phyloP scores from a whole-genome alignment of 192 early-diverging fungal genomes.

The Coemansia sp. region DNA sequence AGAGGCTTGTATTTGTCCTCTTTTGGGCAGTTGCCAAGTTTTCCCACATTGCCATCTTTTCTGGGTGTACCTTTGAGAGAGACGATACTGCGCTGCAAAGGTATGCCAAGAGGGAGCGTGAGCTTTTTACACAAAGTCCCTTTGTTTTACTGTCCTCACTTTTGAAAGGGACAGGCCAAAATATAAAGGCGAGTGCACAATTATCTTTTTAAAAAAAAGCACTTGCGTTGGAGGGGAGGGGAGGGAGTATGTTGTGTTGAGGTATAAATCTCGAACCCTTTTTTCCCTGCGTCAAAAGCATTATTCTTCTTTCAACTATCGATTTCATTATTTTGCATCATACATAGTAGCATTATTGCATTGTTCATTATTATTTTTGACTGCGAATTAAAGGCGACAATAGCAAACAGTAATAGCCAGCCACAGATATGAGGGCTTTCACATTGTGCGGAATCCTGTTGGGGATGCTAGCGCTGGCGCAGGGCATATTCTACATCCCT shows the following conservation, averaged over 20 bases:
- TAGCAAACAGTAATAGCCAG: background rate
- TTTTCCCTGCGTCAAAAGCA: background rate
- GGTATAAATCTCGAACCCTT: background rate
- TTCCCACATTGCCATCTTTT: background rate
- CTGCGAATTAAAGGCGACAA: background rate
- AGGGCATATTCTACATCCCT: constrained; percentile 20
- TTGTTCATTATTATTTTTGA: background rate
- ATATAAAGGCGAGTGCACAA: background rate
- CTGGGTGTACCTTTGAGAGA: background rate
- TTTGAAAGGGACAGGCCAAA: background rate
- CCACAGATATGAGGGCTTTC: background rate
- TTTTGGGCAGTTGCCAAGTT: background rate
- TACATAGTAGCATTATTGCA: background rate
- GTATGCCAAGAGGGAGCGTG: background rate
- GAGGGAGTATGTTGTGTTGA: background rate
- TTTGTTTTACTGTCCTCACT: background rate
- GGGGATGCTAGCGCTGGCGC: constrained; percentile 7
- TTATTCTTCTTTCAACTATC: background rate
- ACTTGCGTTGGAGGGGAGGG: background rate
- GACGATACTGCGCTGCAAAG: background rate
- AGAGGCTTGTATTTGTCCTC: background rate
- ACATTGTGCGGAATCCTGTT: background rate
- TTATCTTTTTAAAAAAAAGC: background rate
- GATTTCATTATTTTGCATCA: background rate
- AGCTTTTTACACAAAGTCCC: background rate